Evolutionary conservation across 495 filamentous ascomycete genomes (phyloP).

Genomic region (Trichoderma gamsii): DNA sequence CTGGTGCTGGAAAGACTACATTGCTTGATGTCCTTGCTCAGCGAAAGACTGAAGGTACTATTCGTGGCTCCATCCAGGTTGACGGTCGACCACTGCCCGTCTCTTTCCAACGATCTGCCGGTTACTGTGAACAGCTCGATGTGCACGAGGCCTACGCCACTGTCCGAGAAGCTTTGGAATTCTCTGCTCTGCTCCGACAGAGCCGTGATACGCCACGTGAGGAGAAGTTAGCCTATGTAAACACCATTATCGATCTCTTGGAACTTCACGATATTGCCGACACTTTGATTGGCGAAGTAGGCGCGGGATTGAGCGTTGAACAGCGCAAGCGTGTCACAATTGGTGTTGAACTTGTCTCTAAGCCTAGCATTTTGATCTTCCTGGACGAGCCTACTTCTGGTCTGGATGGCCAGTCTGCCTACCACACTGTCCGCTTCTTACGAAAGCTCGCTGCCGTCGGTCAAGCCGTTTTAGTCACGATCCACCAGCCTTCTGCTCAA

Average conservation of each 20-base stretch:
- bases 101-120: constrained; percentile 63
- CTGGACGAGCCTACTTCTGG: constrained; percentile 79
- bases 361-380: constrained; percentile 71
- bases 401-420: constrained; percentile 79
- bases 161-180: constrained; percentile 74
- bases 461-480: constrained; percentile 79
- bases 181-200: constrained; percentile 79
- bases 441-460: constrained; percentile 73
- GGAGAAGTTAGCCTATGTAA: constrained; percentile 77
- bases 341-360: constrained; percentile 84
- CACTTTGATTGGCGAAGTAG: constrained; percentile 74
- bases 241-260: constrained; percentile 80
- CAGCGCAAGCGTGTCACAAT: constrained; percentile 77
- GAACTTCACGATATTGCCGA: constrained; percentile 77
- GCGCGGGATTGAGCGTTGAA: constrained; percentile 58
- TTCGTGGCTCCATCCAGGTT: constrained; percentile 68
- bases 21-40: constrained; percentile 66
- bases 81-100: constrained; percentile 65
- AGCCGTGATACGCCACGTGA: constrained; percentile 53
- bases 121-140: constrained; percentile 86
- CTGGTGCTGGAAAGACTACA: constrained; percentile 71
- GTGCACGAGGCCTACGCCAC: constrained; percentile 75
- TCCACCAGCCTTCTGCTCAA: constrained; percentile 63
- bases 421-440: constrained; percentile 75
- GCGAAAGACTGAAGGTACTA: constrained; percentile 64